phyloP scores from a whole-genome alignment of 2,329 filamentous ascomycete genomes.

The Tothia fuscella region DNA sequence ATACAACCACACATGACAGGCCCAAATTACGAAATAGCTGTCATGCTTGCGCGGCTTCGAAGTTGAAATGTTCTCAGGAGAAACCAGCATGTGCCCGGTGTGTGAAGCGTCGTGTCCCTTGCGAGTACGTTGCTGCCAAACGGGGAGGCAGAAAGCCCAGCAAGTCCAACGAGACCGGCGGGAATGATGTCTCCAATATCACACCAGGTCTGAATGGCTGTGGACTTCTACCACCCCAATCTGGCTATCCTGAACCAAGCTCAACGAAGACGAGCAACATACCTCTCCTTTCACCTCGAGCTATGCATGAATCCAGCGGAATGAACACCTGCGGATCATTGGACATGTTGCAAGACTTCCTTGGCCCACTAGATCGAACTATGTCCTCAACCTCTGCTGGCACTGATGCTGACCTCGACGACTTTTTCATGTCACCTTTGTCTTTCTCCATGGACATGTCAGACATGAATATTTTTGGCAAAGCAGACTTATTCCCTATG shows the following conservation, averaged over 20 bases:
- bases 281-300: no score
- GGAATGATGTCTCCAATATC: no score
- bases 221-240: no score
- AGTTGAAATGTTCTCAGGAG: conserved; percentile 25
- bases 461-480: not conserved
- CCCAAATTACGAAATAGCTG: conserved; percentile 27
- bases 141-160: conserved; percentile 17
- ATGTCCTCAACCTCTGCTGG: not conserved
- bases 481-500: not conserved
- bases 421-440: not conserved
- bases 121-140: conserved; percentile 23
- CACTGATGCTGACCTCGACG: not conserved
- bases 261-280: no score
- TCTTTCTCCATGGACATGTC: not conserved
- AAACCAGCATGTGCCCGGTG: conserved; percentile 26
- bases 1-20: not conserved
- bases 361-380: not conserved
- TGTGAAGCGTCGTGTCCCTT: conserved; percentile 18
- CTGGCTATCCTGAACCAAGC: no score
- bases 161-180: no score
- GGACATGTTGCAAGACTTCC: not conserved
- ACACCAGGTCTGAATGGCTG: no score
- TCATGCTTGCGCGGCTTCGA: conserved; percentile 25
- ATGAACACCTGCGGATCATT: no score
- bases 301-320: no score